Base-by-base conservation (phyloP, 139 green algal genomes). In the Pedinophyceae sp. region DNA sequence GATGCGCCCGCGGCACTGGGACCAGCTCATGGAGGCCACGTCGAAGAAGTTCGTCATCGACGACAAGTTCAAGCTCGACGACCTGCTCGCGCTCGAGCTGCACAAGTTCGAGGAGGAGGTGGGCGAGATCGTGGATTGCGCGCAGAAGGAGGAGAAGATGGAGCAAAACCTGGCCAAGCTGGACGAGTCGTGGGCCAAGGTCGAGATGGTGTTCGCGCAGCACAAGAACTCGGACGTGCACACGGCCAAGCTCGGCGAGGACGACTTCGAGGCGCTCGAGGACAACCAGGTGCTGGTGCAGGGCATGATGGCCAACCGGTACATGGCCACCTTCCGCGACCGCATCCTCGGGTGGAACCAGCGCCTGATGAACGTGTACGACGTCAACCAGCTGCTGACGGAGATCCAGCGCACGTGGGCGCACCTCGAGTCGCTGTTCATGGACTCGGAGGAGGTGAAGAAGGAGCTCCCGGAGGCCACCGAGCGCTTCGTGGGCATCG, bases 71-170 rank as follows among this genome's bases (percentile, higher is more conserved):
- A 84, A 77, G 60, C 75, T 93, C 26, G 74, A 79, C 41, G 75
- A 91, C 61, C 61, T 93, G 61, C 76, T 93, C 2, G 71, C 75
- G 20, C 70, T 91, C 48, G 67, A 91, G 72, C 76, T 93, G 56
- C 82, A 91, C 72, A 88, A 87, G 65, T 93, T 85, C 60, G 82
- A 86, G 57, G 84, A 93, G 41, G 84, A 93, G 57, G 84, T 93
- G 20, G 78, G 75, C 26, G 84, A 93, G 72, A 89, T 93, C 60
- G 82, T 91, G 28, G 84, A 93, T 62, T 70, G 78, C 30, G 80
- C 80, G 0, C 73, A 84, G 64, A 89, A 89, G 62, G 80, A 89
- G 64, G 80, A 84, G 69, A 89, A 89, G 71, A 89, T 86, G 77
- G 80, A 89, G 73, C 59, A 74, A 27, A 70, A 68, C 3, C 71